These are phyloP conservation scores for Camellia sinensis DNA, from an alignment of 148 eudicot species.

Conservation along the genomic window DNA sequence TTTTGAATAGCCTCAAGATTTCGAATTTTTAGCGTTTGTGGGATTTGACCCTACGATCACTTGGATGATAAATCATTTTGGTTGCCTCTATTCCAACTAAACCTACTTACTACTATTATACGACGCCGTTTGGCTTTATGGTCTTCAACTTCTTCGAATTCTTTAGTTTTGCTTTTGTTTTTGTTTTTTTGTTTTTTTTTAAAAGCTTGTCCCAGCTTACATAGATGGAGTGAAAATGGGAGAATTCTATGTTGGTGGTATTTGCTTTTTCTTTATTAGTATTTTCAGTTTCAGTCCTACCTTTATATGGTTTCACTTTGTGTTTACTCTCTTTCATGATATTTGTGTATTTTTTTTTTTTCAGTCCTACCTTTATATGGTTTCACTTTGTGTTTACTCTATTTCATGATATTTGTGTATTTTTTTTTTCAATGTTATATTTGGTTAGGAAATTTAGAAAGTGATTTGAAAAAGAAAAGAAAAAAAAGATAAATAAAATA, in stretches of 20 bases:
- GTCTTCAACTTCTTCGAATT: conserved; percentile 12
- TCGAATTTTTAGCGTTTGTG: no score
- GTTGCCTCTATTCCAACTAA: no score
- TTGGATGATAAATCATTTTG: no score
- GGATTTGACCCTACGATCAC: no score
- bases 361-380: not conserved
- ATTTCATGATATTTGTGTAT: no score
- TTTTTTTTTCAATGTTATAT: no score
- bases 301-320: not conserved
- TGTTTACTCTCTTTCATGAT: no score
- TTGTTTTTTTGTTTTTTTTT: conserved; percentile 10
- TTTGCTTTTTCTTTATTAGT: conserved; percentile 11
- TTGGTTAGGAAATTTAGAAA: no score
- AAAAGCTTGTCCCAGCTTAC: conserved; percentile 14
- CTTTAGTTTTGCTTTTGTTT: not conserved
- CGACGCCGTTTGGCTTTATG: conserved; percentile 8
- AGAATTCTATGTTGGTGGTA: conserved; percentile 36
- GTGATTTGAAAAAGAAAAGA: no score
- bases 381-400: no score
- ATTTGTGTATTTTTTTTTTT: not conserved
- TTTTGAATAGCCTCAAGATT: no score
- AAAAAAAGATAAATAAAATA: no score
- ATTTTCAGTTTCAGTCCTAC: not conserved
- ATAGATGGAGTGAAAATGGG: conserved; percentile 49
- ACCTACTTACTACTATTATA: not conserved